Conservation (phyloP, 345 rosid genomes). For the Mallotus nudiflorus region DNA sequence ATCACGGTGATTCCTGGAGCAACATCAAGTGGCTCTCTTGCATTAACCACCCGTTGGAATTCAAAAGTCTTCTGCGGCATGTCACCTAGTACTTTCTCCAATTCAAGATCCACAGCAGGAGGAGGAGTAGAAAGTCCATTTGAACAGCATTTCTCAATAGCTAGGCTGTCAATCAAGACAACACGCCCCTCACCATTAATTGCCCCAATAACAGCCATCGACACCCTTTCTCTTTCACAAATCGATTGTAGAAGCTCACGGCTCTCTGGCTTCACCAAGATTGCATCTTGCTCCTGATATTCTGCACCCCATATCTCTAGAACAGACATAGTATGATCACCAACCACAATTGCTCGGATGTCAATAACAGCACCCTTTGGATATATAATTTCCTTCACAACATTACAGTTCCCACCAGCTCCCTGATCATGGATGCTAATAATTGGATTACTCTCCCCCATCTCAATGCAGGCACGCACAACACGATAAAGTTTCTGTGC, state of each 20-base stretch:
- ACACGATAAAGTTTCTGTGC: slow-evolving; percentile 88
- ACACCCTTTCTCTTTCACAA: slow-evolving; percentile 88
- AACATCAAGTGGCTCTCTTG: slow-evolving; percentile 72
- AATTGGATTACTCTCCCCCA: slow-evolving; percentile 89
- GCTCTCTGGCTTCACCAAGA: slow-evolving; percentile 85
- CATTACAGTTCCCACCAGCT: slow-evolving; percentile 97
- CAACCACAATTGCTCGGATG: slow-evolving; percentile 73
- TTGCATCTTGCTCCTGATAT: slow-evolving; percentile 97
- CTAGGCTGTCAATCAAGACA: slow-evolving; percentile 67
- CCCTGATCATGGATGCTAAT: slow-evolving; percentile 98
- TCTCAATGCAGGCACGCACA: slow-evolving; percentile 87
- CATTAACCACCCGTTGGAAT: slow-evolving; percentile 49
- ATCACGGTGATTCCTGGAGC: slow-evolving; percentile 80
- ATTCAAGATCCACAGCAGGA: slow-evolving; percentile 92
- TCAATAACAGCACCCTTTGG: slow-evolving; percentile 93
- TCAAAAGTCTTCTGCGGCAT: slow-evolving; percentile 91
- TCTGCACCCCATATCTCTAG: slow-evolving; percentile 99
- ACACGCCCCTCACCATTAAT: slow-evolving; percentile 77
- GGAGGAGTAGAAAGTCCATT: slow-evolving; percentile 74
- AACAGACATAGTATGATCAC: slow-evolving; percentile 92
- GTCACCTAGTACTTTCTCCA: slow-evolving; percentile 88
- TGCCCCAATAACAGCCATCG: slow-evolving; percentile 88
- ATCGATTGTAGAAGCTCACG: slow-evolving; percentile 60
- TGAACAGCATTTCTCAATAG: slow-evolving; percentile 48
- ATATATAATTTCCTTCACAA: slow-evolving; percentile 91